phyloP scores from a whole-genome alignment of 139 green algal species.

The Nannochloris sp. region DNA sequence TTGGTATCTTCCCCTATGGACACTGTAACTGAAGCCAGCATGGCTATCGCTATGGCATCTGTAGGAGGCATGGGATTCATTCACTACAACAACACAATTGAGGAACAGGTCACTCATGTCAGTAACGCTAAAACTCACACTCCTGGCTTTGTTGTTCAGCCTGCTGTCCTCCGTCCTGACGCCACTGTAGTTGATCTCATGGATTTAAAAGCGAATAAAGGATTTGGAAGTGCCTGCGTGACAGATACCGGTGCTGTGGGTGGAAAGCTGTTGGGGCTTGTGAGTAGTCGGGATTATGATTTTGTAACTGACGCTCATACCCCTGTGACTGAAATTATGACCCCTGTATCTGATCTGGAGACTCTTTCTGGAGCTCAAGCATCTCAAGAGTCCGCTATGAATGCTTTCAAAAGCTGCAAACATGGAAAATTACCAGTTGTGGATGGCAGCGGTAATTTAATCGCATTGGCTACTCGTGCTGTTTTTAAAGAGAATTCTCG shows the following conservation, averaged over 20 bases:
- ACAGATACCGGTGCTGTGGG: slow-evolving; percentile 76
- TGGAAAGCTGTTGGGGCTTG: slow-evolving; percentile 78
- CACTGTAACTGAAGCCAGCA: slow-evolving; percentile 92
- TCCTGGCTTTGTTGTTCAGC: slow-evolving; percentile 60
- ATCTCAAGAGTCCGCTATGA: slow-evolving; percentile 36
- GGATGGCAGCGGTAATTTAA: slow-evolving; percentile 51
- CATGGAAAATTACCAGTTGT: slow-evolving; percentile 67
- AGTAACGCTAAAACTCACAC: slow-evolving; percentile 62
- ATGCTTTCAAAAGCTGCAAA: slow-evolving; percentile 48
- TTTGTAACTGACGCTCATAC: slow-evolving; percentile 67
- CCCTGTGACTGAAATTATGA: slow-evolving; percentile 73
- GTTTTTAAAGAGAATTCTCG: slow-evolving; percentile 38
- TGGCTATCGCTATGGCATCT: slow-evolving; percentile 93
- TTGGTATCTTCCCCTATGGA: slow-evolving; percentile 96
- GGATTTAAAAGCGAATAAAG: slow-evolving; percentile 42
- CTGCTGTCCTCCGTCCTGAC: slow-evolving; percentile 36
- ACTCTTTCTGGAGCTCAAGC: slow-evolving; percentile 26
- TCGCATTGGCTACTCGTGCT: slow-evolving; percentile 58
- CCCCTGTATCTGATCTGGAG: slow-evolving; percentile 39
- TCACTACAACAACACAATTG: slow-evolving; percentile 95
- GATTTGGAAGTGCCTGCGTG: slow-evolving; percentile 49
- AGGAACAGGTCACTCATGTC: slow-evolving; percentile 82
- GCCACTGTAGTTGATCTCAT: slow-evolving; percentile 57
- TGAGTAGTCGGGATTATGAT: slow-evolving; percentile 73
- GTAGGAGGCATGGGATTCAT: slow-evolving; percentile 92